Evolutionary conservation across 345 rosid species (phyloP).

Genomic region (Salix koriyanagi): DNA sequence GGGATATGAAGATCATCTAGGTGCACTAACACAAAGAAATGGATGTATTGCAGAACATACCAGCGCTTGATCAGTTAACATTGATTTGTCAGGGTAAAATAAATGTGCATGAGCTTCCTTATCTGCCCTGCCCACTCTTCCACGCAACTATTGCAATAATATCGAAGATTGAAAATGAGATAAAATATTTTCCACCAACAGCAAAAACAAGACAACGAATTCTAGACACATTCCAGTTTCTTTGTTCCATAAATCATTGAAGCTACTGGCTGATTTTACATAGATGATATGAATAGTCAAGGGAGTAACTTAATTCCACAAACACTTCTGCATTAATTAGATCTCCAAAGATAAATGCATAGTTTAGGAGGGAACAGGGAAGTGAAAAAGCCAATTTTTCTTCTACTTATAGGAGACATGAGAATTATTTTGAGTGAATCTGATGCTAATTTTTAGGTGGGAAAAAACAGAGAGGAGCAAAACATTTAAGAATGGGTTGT

Average conservation of each 20-base stretch:
- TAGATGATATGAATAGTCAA: not conserved
- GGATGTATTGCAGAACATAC: constrained; percentile 33
- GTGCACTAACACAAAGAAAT: constrained; percentile 8
- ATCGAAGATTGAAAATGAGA: constrained; percentile 7
- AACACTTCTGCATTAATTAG: not conserved
- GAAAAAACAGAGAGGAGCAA: not conserved
- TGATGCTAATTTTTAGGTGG: not conserved
- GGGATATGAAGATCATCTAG: constrained; percentile 1
- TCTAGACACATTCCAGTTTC: not conserved
- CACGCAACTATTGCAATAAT: constrained; percentile 64
- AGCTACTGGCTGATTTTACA: not conserved
- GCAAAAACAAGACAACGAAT: not conserved
- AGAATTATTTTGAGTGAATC: not conserved
- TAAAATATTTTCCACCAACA: not conserved
- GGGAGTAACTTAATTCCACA: constrained; percentile 4
- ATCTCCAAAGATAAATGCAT: not conserved
- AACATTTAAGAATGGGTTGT: not conserved
- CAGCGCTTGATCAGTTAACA: constrained; percentile 72
- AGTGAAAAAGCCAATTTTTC: not conserved
- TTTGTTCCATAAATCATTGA: not conserved
- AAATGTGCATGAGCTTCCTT: constrained; percentile 93
- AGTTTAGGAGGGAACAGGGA: not conserved
- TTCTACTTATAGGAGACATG: not conserved
- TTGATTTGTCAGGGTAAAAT: constrained; percentile 83
- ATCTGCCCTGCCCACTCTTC: constrained; percentile 98